Base-by-base conservation (phyloP, 345 rosid species). In the Brassica carinata region DNA sequence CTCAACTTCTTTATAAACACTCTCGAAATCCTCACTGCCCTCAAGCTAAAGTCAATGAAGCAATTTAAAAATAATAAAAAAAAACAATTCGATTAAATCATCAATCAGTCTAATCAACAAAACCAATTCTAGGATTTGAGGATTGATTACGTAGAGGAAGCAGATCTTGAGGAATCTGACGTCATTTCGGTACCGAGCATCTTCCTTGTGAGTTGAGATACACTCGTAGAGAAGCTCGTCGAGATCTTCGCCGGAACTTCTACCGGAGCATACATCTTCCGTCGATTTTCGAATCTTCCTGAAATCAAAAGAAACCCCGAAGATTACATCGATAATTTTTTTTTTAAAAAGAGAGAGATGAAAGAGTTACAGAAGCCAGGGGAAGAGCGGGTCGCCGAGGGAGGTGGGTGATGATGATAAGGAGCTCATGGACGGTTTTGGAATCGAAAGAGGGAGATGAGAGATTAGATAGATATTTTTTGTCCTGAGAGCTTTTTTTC, bases 141-240 rank as follows among this genome's bases (percentile, higher is more conserved):
- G 5, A 6, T 7, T 64, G 5, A 74, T 86, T 96, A 96, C 98
- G 48, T 89, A 87, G 76, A 96, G 89, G 69, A 96, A 82, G 91
- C 98, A 93, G 83, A 93, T 90, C 88, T 93, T 93, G 83, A 96
- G 98, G 83, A 96, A 93, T 84, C 97, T 86, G 84, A 88, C 75
- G 83, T 96, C 98, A 64, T 92, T 84, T 70, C 81, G 87, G 86
- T 89, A 90, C 69, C 77, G 89, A 29, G 80, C n/a, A 73, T 81
- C 78, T 73, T 86, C 84, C 90, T 88, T 90, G 89, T 82, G 93
- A 76, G 75, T 83, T 3, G 75, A 70, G 58, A 93, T 80, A 68
- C 95, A 92, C 27, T 89, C 86, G 0, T 27, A 69, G 7, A 90
- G 72, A 69, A 93, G 86, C 82, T 83, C 76, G 45, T 87, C 73